Base-by-base conservation (phyloP, 345 rosid species). In the Rhizophora apiculata region DNA sequence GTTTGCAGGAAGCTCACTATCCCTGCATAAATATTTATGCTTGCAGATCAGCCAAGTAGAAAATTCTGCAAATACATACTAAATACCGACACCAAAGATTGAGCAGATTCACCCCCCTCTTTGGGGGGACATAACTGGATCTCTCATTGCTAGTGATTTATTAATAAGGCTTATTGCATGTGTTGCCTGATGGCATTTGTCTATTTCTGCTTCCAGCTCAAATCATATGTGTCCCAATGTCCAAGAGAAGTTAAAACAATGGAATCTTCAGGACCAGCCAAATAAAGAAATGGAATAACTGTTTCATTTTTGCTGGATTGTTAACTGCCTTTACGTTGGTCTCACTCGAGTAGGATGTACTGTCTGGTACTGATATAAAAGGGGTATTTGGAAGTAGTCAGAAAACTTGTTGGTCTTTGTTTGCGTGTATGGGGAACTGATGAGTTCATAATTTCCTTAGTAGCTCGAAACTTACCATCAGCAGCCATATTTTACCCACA, bases 161-260 rank as follows among this genome's bases (percentile, higher is more conserved):
- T 8, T 6, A 34, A 10, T 64, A 64, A 6, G n/a, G 27, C 26
- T 0, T 20, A 24, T 36, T 49, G 29, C 37, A 20, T 48, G 64
- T 34, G 22, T 11, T 26, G 55, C 60, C 61, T 80, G 67, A 74
- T 65, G 32, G 49, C n/a, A 19, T 34, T 52, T 66, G 52, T 56
- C 20, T n/a, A 32, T 27, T 26, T 31, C 61, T 69, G 31, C 39
- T 74, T 83, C 82, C 88, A 87, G 93, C 91, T 87, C 26, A 83
- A 87, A 65, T 86, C 93, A 1, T 85, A 85, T 60, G 90, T 82
- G 46, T 82, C 87, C 21, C 96, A 80, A 67, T 82, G 86, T 74
- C 75, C 83, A 11, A 68, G 1, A n/a, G 84, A 82, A 68, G 68
- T 64, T 24, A 72, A 80, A 78, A 79, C 89, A 30, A 24, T 82